Percentiles rank a stretch among this genome's conserved stretches.
phyloP scores from a whole-genome alignment of 352 stramenopile species.

The Phytophthora cactorum region DNA sequence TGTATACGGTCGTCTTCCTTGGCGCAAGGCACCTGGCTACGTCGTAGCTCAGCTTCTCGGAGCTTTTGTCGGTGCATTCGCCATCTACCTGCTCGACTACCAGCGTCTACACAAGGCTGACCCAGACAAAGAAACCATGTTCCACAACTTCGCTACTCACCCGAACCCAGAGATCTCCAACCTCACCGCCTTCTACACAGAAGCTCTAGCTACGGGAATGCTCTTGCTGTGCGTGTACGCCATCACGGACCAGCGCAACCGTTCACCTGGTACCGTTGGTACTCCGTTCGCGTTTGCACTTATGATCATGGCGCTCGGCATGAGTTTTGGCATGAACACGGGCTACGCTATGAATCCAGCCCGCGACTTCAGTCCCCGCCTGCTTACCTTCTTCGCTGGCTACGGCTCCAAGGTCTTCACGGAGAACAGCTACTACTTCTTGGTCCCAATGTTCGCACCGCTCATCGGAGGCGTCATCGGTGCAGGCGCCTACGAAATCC shows the following conservation, averaged over 20 bases:
- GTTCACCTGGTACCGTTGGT: conserved; percentile 39
- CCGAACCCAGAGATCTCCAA: conserved; percentile 47
- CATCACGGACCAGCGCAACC: conserved; percentile 61
- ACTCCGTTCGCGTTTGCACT: conserved; percentile 53
- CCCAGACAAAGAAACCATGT: conserved; percentile 48
- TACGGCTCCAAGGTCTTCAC: conserved; percentile 71
- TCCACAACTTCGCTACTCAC: conserved; percentile 58
- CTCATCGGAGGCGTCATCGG: conserved; percentile 50
- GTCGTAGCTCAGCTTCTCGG: conserved; percentile 46
- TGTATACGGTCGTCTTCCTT: conserved; percentile 49
- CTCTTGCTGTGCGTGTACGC: conserved; percentile 63
- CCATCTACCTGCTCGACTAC: conserved; percentile 62
- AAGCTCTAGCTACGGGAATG: conserved; percentile 58
- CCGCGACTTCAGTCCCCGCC: conserved; percentile 46
- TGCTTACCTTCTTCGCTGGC: conserved; percentile 55
- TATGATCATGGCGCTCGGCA: conserved; percentile 65
- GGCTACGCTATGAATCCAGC: conserved; percentile 57
- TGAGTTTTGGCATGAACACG: conserved; percentile 63
- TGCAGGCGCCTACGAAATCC: conserved; percentile 51
- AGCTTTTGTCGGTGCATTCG: conserved; percentile 44
- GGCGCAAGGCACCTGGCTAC: conserved; percentile 57
- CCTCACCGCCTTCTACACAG: conserved; percentile 58
- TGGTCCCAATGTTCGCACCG: conserved; percentile 63
- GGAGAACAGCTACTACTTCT: conserved; percentile 59
- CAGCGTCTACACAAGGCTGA: conserved; percentile 50